Conservation (phyloP, 495 filamentous ascomycete genomes). For the Sporormia fimetaria region DNA sequence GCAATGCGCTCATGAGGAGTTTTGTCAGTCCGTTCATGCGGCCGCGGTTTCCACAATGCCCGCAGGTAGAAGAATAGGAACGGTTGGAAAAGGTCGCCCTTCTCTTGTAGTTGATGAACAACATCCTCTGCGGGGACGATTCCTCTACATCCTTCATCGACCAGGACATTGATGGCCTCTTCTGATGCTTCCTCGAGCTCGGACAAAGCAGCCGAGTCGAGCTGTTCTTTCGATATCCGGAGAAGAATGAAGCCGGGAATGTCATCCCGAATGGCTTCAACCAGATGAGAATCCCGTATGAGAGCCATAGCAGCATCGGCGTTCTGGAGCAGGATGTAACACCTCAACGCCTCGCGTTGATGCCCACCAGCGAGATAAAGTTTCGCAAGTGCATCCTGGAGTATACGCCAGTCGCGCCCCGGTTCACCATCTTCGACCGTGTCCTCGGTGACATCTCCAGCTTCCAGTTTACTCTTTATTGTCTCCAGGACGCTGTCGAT, state of each 20-base stretch:
- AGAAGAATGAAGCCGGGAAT: conserved; percentile 81
- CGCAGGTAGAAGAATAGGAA: conserved; percentile 90
- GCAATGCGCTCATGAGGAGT: conserved; percentile 29
- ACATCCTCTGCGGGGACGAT: conserved; percentile 69
- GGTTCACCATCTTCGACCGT: conserved; percentile 52
- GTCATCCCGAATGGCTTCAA: conserved; percentile 77
- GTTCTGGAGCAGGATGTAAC: conserved; percentile 83
- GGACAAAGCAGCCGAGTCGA: conserved; percentile 49
- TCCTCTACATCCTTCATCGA: conserved; percentile 81
- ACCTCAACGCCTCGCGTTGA: conserved; percentile 69
- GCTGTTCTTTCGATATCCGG: conserved; percentile 62
- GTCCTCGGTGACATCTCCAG: conserved; percentile 54
- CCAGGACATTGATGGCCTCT: conserved; percentile 75
- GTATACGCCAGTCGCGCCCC: conserved; percentile 70
- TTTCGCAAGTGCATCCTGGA: conserved; percentile 72
- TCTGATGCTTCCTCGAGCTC: conserved; percentile 67
- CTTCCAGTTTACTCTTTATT: conserved; percentile 63
- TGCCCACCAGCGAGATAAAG: conserved; percentile 70
- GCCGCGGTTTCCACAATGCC: conserved; percentile 68
- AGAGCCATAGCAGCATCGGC: conserved; percentile 77
- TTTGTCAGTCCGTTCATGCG: conserved; percentile 34
- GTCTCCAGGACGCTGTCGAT: conserved; percentile 53
- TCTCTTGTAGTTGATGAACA: conserved; percentile 54
- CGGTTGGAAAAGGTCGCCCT: conserved; percentile 35
- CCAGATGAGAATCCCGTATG: conserved; percentile 70